Conservation (phyloP, 108 stramenopile genomes). For the Skeletonema potamos region DNA sequence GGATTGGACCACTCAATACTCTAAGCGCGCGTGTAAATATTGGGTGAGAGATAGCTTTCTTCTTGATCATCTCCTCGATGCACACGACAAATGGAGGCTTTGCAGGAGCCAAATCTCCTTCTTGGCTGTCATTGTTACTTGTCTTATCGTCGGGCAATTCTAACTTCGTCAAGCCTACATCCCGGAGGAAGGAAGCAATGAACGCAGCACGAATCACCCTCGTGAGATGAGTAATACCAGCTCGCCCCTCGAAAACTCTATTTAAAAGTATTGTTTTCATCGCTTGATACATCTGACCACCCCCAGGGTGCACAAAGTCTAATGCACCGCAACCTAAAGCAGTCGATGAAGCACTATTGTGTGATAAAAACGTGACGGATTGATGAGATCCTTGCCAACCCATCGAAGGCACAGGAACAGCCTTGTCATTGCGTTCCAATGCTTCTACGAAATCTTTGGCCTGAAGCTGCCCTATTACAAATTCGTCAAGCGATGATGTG, state of each 20-base stretch:
- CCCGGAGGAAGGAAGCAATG: constrained; percentile 73
- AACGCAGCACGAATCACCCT: constrained; percentile 79
- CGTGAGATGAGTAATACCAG: constrained; percentile 74
- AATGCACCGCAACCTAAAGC: constrained; percentile 84
- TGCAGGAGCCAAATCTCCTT: constrained; percentile 14
- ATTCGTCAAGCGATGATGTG: constrained; percentile 81
- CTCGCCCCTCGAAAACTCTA: constrained; percentile 66
- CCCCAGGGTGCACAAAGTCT: constrained; percentile 79
- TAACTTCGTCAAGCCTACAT: constrained; percentile 61
- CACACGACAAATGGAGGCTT: constrained; percentile 75
- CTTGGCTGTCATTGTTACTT: constrained; percentile 5
- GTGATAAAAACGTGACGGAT: constrained; percentile 72
- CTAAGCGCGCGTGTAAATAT: constrained; percentile 80
- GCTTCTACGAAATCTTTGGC: constrained; percentile 65
- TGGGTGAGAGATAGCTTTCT: constrained; percentile 76
- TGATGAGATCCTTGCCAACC: constrained; percentile 85
- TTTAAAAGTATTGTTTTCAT: constrained; percentile 69
- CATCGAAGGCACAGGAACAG: constrained; percentile 69
- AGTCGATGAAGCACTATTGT: constrained; percentile 77
- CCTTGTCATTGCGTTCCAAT: constrained; percentile 68
- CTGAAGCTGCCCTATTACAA: constrained; percentile 74
- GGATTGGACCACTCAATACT: constrained; percentile 71
- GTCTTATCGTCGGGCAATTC: constrained; percentile 40
- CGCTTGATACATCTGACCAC: constrained; percentile 76
- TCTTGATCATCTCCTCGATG: constrained; percentile 82